A percentile compares a stretch with the other conserved stretches of the same genome.
phyloP scores from a whole-genome alignment of 2,329 filamentous ascomycete species.

The Didymella sp. region DNA sequence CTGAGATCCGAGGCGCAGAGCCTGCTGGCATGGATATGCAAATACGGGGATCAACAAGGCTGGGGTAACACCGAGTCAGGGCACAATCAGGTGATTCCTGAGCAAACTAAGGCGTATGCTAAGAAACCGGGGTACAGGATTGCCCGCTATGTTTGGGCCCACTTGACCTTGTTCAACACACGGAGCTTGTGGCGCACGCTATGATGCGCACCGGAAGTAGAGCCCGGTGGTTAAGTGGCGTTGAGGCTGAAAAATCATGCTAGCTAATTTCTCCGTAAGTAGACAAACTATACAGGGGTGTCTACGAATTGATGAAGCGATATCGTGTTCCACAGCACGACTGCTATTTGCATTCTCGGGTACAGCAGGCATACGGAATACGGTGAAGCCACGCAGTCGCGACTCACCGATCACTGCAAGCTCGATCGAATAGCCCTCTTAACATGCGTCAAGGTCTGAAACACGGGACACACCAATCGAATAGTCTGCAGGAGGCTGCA shows the following conservation, averaged over 20 bases:
- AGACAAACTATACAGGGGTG: background rate
- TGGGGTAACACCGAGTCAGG: conserved; percentile 10
- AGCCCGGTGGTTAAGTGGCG: background rate
- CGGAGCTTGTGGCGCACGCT: background rate
- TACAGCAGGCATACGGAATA: background rate
- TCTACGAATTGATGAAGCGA: background rate
- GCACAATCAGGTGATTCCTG: conserved; percentile 4
- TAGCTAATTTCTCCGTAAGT: background rate
- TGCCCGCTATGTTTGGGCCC: background rate
- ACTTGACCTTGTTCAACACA: background rate
- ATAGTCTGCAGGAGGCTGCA: background rate
- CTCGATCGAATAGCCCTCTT: background rate
- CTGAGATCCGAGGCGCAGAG: background rate
- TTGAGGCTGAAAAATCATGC: background rate
- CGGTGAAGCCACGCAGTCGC: background rate
- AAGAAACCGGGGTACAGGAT: background rate
- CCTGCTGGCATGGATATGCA: background rate
- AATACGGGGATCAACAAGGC: conserved; percentile 4
- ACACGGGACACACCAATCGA: background rate
- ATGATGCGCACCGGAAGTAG: background rate
- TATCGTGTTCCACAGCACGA: background rate
- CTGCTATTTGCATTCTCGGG: background rate
- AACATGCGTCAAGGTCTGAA: background rate
- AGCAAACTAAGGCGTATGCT: background rate
- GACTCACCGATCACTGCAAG: conserved; percentile 2